Base-by-base conservation (phyloP, 2,329 filamentous ascomycete species). In the Fusarium udum region DNA sequence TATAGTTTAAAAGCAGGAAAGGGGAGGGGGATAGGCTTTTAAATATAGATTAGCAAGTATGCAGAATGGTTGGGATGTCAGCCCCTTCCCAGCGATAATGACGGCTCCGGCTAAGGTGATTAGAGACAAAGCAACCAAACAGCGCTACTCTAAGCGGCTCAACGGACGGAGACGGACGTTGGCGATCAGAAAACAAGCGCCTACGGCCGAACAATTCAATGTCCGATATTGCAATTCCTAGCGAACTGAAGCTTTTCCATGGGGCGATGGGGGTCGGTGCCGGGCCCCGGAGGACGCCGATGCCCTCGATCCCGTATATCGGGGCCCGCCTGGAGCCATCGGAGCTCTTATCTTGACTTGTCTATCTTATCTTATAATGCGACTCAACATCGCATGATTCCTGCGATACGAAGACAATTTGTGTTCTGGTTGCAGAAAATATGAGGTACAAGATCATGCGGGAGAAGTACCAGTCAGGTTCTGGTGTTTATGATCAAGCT, bases 241-340 rank as follows among this genome's bases (percentile, higher is more conserved):
- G 74, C 61, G 57, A 70, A 77, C 67, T 69, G 64, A 64, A 66
- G 72, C 64, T 26, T 57, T 61, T 57, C 49, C 61, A 75, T 78
- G 75, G 72, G 72, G 70, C 59, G 59, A 77, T 67, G 59, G 53
- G 71, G 74, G 76, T 67, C 72, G 70, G 68, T 68, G 69, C 64
- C 76, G 71, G 70, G 68, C 46, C 64, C 58, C 77, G 77, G 77
- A 78, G 74, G 75, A 72, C 77, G 77, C 77, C 77, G 77, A 70
- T 65, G 75, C 74, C 77, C 77, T 69, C 62, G 26, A 51, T 51
- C 53, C 68, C 51, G 66, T 60, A 64, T 31, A 63, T 64, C 72
- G 72, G 75, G 68, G 67, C 42, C 70, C 72, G 75, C 75, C 72
- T 72, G 63, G 40, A 34, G 51, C 66, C 63, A 46, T 51, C 58